A percentile compares a stretch with the other conserved stretches of the same genome.
phyloP scores from a whole-genome alignment of 1,284 basidiomycete species.

The Papiliotrema laurentii region DNA sequence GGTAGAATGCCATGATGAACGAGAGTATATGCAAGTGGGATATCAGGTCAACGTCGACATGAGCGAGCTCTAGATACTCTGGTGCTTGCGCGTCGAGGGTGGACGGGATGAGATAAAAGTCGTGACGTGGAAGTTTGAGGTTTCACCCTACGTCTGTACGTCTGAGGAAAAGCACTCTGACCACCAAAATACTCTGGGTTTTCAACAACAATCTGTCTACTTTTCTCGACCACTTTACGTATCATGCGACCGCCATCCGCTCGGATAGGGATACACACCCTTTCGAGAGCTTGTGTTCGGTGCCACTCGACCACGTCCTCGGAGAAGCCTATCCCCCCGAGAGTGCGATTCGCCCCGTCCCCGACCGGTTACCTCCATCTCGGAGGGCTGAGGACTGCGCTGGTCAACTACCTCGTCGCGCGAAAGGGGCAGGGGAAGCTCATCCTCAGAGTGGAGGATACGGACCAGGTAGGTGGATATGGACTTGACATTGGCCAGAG shows the following conservation, averaged over 20 bases:
- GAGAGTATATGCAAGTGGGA: not conserved
- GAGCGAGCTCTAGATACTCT: not conserved
- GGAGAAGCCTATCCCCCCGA: slow-evolving; percentile 11
- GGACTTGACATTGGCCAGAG: no score
- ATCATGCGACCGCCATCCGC: not conserved
- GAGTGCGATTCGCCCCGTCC: slow-evolving; percentile 89
- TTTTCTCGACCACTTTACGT: not conserved
- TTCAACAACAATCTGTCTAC: not conserved
- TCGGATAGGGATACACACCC: not conserved
- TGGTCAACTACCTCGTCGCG: slow-evolving; percentile 88
- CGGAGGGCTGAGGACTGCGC: slow-evolving; percentile 89
- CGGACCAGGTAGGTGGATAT: slow-evolving; percentile 86
- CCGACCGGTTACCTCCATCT: slow-evolving; percentile 93
- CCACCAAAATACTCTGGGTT: no score
- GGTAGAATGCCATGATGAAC: slow-evolving; percentile 14
- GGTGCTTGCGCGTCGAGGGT: no score
- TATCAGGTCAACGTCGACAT: not conserved
- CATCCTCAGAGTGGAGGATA: slow-evolving; percentile 92
- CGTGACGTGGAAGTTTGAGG: slow-evolving; percentile 4
- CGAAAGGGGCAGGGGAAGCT: slow-evolving; percentile 76
- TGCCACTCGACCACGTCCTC: slow-evolving; percentile 9
- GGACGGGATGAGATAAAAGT: slow-evolving; percentile 5
- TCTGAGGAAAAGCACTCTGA: not conserved
- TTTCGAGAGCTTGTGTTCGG: slow-evolving; percentile 4
- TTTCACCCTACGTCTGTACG: not conserved